phyloP scores from a whole-genome alignment of 73 alveolate genomes.

The Durusdinium trenchii region DNA sequence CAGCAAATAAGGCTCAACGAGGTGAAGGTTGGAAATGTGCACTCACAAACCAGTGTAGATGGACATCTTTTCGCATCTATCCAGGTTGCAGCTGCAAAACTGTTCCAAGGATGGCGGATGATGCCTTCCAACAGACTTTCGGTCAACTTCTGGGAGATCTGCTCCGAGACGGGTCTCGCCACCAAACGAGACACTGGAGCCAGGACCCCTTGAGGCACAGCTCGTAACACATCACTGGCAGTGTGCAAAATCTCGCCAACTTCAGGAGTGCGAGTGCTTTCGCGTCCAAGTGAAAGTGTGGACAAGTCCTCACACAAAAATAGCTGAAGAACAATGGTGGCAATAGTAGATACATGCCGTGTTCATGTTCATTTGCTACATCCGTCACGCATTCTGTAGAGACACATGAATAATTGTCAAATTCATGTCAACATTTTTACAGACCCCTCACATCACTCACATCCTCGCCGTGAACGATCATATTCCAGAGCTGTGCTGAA shows the following conservation, averaged over 20 bases:
- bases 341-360: no score
- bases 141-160: background rate
- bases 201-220: conserved; percentile 19
- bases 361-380: no score
- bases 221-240: conserved; percentile 67
- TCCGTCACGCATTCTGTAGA: no score
- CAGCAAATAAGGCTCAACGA: no score
- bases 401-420: no score
- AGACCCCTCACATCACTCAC: no score
- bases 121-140: conserved; percentile 20
- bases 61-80: conserved; percentile 43
- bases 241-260: conserved; percentile 65
- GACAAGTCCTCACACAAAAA: no score
- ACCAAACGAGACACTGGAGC: background rate
- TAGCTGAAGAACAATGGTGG: no score
- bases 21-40: conserved; percentile 30
- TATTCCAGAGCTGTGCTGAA: conserved; percentile 77
- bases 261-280: background rate
- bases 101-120: conserved; percentile 61
- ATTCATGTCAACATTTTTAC: no score
- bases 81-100: background rate
- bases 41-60: conserved; percentile 42
- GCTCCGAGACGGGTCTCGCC: background rate
- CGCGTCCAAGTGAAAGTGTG: background rate
- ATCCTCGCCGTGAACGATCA: conserved; percentile 35